phyloP scores from a whole-genome alignment of 2,329 filamentous ascomycete genomes.

The Cladophialophora bantiana region DNA sequence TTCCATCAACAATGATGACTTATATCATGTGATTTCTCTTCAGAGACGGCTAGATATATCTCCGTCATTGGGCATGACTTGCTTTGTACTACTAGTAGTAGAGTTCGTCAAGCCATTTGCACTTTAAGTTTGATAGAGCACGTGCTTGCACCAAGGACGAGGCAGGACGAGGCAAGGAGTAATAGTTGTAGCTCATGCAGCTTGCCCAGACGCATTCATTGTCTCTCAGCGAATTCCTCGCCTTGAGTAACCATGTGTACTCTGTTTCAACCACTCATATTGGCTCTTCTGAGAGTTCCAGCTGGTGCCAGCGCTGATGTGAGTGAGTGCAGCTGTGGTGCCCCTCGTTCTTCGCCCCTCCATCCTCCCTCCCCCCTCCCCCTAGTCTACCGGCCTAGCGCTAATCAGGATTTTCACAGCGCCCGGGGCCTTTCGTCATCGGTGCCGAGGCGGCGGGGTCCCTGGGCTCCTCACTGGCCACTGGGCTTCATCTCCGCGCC shows the following conservation, averaged over 20 bases:
- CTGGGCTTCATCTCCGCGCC: slow-evolving; percentile 13
- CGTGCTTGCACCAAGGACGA: background rate
- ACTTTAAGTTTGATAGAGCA: background rate
- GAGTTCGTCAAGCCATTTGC: background rate
- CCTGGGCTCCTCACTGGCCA: slow-evolving; percentile 10
- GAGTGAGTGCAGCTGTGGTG: too few relatives aligned
- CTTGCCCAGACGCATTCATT: background rate
- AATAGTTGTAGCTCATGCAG: background rate
- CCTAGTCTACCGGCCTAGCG: background rate
- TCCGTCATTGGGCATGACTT: background rate
- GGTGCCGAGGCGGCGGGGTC: slow-evolving; percentile 16
- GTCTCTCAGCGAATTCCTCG: background rate
- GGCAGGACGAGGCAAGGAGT: background rate
- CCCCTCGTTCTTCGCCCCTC: too few relatives aligned
- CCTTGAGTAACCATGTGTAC: too few relatives aligned
- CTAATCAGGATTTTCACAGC: slow-evolving; percentile 17
- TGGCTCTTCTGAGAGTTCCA: background rate
- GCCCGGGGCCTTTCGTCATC: slow-evolving; percentile 13
- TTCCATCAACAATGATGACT: background rate
- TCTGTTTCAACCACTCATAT: background rate
- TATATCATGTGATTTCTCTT: background rate
- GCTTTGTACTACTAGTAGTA: background rate
- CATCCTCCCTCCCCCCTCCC: background rate
- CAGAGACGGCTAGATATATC: background rate
- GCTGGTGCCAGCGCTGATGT: too few relatives aligned